These are phyloP conservation scores for Haemoproteus tartakovskyi DNA, from an alignment of 169 alveolate genomes.

Conservation along the genomic window DNA sequence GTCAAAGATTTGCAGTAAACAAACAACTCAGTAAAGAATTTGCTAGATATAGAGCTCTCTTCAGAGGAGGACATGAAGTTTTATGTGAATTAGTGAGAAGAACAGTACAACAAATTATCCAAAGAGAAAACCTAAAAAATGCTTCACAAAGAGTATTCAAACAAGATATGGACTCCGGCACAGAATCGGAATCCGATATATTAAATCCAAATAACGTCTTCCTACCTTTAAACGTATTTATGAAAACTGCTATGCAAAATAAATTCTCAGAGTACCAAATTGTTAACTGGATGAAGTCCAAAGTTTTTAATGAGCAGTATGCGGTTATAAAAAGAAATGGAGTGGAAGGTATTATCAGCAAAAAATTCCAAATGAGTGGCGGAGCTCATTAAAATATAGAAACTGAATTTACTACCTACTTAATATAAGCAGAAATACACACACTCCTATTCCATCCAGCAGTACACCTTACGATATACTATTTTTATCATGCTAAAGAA, in stretches of 20 bases:
- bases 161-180: slow-evolving; percentile 70
- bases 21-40: slow-evolving; percentile 83
- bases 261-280: slow-evolving; percentile 77
- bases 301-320: slow-evolving; percentile 72
- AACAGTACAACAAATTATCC: slow-evolving; percentile 73
- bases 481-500: too few relatives aligned
- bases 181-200: slow-evolving; percentile 53
- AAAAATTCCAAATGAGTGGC: too few relatives aligned
- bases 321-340: slow-evolving; percentile 67
- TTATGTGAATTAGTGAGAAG: slow-evolving; percentile 76
- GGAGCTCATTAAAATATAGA: slow-evolving; percentile 31
- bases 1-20: slow-evolving; percentile 93
- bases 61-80: slow-evolving; percentile 84
- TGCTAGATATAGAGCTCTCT: slow-evolving; percentile 82
- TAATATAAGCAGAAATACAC: too few relatives aligned
- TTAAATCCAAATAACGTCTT: slow-evolving; percentile 64
- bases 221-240: slow-evolving; percentile 58
- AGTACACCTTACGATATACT: too few relatives aligned
- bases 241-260: slow-evolving; percentile 73
- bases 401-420: too few relatives aligned
- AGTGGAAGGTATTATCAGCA: slow-evolving; percentile 70
- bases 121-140: slow-evolving; percentile 67
- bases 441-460: too few relatives aligned
- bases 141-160: slow-evolving; percentile 63
- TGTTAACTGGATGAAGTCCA: slow-evolving; percentile 78